Percentiles rank a stretch among this genome's conserved stretches.
Conservation (phyloP, 768 basidiomycete species). For the Exsudoporus frostii region DNA sequence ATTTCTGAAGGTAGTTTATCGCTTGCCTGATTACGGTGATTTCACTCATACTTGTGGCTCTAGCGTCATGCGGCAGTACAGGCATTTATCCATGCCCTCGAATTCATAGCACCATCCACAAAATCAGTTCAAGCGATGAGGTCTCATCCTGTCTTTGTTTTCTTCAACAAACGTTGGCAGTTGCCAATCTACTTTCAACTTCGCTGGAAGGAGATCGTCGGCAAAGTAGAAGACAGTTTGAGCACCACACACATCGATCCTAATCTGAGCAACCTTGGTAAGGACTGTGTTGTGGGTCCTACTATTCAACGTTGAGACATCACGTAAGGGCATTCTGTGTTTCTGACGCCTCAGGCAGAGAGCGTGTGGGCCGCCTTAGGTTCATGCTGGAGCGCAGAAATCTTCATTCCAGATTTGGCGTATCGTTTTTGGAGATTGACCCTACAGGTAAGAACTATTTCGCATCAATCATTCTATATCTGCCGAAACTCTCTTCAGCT, state of each 20-base stretch:
- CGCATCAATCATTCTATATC: not conserved
- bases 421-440: slow-evolving; percentile 90
- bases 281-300: not conserved
- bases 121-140: slow-evolving; percentile 71
- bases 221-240: slow-evolving; percentile 69
- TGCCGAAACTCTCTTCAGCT: slow-evolving; percentile 46
- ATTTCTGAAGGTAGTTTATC: slow-evolving; percentile 69
- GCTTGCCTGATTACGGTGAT: not conserved
- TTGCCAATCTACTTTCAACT: slow-evolving; percentile 96
- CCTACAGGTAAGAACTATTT: slow-evolving; percentile 61
- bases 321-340: slow-evolving; percentile 32
- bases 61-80: slow-evolving; percentile 86
- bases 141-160: slow-evolving; percentile 59
- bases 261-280: slow-evolving; percentile 38
- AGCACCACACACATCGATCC: slow-evolving; percentile 41
- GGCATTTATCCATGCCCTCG: slow-evolving; percentile 78
- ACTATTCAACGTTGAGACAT: not conserved
- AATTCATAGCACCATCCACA: slow-evolving; percentile 75
- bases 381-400: slow-evolving; percentile 82
- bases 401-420: slow-evolving; percentile 79
- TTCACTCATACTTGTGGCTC: not conserved
- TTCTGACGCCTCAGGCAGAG: slow-evolving; percentile 60
- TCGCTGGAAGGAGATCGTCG: slow-evolving; percentile 92
- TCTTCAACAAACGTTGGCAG: slow-evolving; percentile 90
- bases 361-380: slow-evolving; percentile 71